Evolutionary conservation across 2,329 filamentous ascomycete genomes (phyloP).

Genomic region (Fusarium pilosicola): DNA sequence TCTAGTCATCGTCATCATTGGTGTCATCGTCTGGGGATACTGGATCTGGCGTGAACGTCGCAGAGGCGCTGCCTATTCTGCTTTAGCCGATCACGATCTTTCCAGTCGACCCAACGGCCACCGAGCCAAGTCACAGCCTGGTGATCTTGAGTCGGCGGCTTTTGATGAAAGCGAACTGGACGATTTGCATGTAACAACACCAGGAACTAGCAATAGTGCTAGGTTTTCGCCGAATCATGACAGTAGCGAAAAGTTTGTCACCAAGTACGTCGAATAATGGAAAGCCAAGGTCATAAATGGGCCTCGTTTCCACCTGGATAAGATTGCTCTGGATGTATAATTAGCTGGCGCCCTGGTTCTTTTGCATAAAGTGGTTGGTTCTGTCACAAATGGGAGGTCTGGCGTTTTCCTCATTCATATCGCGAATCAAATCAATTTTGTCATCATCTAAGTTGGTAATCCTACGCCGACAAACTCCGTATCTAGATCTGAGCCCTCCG

Average conservation of each 20-base stretch:
- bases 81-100: conserved; percentile 54
- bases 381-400: conserved; percentile 25
- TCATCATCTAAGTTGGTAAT: conserved; percentile 38
- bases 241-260: conserved; percentile 51
- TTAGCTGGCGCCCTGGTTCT: conserved; percentile 26
- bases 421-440: conserved; percentile 32
- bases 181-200: conserved; percentile 64
- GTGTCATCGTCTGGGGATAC: conserved; percentile 79
- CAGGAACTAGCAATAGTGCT: conserved; percentile 54
- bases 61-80: conserved; percentile 64
- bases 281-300: neutral
- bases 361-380: conserved; percentile 29
- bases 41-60: conserved; percentile 72
- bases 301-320: neutral
- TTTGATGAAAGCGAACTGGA: conserved; percentile 75
- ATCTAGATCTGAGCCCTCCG: conserved; percentile 40
- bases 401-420: conserved; percentile 31
- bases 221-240: conserved; percentile 68
- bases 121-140: conserved; percentile 56
- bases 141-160: conserved; percentile 70
- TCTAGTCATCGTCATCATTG: conserved; percentile 81
- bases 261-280: conserved; percentile 30
- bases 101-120: conserved; percentile 57
- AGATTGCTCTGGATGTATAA: conserved; percentile 1
- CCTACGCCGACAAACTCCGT: conserved; percentile 40